phyloP scores from a whole-genome alignment of 768 basidiomycete species.

The Roridomyces roridus region DNA sequence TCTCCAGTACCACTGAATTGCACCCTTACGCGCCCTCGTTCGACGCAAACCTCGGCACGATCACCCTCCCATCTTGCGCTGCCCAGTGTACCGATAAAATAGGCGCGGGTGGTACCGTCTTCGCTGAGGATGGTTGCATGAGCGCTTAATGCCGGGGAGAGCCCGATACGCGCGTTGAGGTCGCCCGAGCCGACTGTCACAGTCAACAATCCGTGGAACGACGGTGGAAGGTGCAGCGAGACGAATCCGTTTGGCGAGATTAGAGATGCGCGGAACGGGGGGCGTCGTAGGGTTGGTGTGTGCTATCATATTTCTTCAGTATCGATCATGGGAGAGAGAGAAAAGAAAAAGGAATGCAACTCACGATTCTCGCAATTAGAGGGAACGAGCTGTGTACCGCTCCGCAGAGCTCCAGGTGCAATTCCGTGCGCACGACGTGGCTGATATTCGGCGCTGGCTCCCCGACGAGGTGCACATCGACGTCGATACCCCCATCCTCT shows the following conservation, averaged over 20 bases:
- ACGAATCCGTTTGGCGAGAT: constrained; percentile 36
- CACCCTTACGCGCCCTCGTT: constrained; percentile 30
- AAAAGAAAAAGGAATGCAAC: constrained; percentile 18
- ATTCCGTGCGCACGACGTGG: constrained; percentile 31
- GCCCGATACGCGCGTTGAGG: constrained; percentile 41
- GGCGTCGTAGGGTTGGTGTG: constrained; percentile 40
- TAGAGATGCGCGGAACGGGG: constrained; percentile 40
- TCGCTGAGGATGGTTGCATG: constrained; percentile 42
- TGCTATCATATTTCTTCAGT: too few species aligned
- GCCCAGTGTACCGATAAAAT: constrained; percentile 42
- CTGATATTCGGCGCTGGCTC: constrained; percentile 14
- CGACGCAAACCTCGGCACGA: constrained; percentile 28
- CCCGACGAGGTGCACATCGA: constrained; percentile 45
- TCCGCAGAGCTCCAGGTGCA: constrained; percentile 38
- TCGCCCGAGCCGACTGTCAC: constrained; percentile 43
- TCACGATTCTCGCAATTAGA: constrained; percentile 45
- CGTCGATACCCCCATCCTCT: constrained; percentile 46
- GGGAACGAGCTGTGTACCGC: constrained; percentile 33
- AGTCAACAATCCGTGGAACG: constrained; percentile 48
- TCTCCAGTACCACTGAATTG: constrained; percentile 30
- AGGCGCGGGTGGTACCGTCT: constrained; percentile 36
- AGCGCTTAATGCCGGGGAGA: constrained; percentile 35
- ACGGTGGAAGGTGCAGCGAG: constrained; percentile 46
- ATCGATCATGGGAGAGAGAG: background rate
- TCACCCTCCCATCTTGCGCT: constrained; percentile 34